These are phyloP conservation scores for Epithemia pelagica DNA, from an alignment of 108 stramenopile species.

Conservation along the genomic window DNA sequence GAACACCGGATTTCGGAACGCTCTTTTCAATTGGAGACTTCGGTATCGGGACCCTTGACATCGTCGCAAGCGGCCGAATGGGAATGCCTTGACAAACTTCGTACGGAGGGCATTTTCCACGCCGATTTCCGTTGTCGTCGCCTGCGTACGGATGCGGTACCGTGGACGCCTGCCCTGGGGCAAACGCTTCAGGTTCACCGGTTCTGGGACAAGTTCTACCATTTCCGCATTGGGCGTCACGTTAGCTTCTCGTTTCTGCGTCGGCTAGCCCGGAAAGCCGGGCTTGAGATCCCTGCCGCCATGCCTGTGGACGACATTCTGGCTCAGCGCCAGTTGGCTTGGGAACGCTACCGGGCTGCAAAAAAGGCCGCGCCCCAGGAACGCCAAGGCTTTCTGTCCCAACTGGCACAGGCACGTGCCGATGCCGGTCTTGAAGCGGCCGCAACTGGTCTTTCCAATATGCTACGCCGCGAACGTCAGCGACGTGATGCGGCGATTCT, in stretches of 20 bases:
- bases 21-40: neutral
- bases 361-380: neutral
- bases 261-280: neutral
- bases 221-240: too few relatives aligned
- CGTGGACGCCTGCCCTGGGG: neutral
- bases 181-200: neutral
- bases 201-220: neutral
- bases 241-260: neutral
- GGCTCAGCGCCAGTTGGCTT: neutral
- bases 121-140: neutral
- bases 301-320: neutral
- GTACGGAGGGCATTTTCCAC: neutral
- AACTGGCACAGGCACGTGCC: neutral
- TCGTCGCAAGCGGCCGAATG: neutral
- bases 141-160: neutral
- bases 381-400: neutral
- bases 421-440: neutral
- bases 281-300: neutral
- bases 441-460: neutral
- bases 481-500: too few relatives aligned
- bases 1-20: neutral
- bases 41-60: neutral
- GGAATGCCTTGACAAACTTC: neutral
- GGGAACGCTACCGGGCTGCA: neutral
- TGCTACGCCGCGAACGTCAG: neutral